phyloP scores from a whole-genome alignment of 306 rosid species.

The Spatholobus suberectus region DNA sequence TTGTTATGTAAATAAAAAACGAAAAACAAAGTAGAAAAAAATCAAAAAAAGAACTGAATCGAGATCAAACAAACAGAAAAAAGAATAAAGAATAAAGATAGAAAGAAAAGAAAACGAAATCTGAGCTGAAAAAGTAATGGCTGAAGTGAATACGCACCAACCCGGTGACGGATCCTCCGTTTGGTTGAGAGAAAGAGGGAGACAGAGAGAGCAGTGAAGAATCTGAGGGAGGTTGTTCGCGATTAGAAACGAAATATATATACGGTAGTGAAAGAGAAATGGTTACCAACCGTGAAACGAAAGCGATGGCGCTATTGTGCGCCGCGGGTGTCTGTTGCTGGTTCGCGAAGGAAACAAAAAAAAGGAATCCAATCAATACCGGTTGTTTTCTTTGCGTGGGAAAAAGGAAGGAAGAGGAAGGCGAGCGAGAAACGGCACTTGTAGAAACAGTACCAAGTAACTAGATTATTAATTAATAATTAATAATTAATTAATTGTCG shows the following conservation, averaged over 20 bases:
- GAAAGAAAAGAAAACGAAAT: background rate
- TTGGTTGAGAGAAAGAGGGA: background rate
- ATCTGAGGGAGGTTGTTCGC: background rate
- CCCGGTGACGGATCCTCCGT: conserved; percentile 1
- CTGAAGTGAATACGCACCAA: background rate
- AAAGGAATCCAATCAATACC: background rate
- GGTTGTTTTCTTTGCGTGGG: background rate
- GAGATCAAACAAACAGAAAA: background rate
- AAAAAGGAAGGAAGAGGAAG: background rate
- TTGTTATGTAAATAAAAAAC: background rate
- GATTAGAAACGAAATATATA: background rate
- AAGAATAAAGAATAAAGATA: too few relatives aligned
- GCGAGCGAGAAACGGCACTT: background rate
- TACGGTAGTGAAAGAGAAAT: background rate
- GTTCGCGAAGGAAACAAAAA: conserved; percentile 27
- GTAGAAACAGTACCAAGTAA: background rate
- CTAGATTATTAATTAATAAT: background rate
- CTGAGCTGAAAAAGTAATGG: background rate
- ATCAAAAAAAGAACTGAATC: background rate
- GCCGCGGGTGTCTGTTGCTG: conserved; percentile 30
- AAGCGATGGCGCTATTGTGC: conserved; percentile 34
- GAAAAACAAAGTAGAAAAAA: background rate
- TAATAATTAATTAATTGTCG: background rate
- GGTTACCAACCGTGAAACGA: background rate
- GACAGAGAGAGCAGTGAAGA: background rate